Conservation (phyloP, 495 filamentous ascomycete species). For the Pyrenula aspistea region DNA sequence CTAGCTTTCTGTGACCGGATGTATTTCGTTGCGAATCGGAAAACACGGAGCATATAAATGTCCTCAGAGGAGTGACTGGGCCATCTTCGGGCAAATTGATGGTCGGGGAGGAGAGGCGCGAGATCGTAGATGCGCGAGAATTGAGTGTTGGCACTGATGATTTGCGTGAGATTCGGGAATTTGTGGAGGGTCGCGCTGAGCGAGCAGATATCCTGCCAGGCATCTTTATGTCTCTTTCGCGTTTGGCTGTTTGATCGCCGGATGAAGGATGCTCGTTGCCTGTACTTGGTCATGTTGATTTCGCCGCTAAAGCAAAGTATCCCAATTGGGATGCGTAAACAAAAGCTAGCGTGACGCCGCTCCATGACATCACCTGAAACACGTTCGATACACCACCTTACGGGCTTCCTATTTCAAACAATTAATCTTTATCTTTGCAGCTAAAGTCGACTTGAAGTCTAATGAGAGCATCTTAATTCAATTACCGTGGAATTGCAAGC, state of each 20-base stretch:
- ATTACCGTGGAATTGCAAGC: not conserved
- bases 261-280: not conserved
- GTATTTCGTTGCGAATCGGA: slow-evolving; percentile 78
- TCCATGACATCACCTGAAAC: too few species aligned
- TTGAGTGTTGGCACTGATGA: slow-evolving; percentile 40
- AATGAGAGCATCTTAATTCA: slow-evolving; percentile 38
- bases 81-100: slow-evolving; percentile 63
- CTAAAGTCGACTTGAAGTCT: too few species aligned
- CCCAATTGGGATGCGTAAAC: not conserved
- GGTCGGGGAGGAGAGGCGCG: slow-evolving; percentile 53
- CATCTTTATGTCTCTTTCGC: slow-evolving; percentile 26
- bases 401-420: too few species aligned
- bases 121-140: slow-evolving; percentile 35
- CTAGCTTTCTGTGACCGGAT: slow-evolving; percentile 79
- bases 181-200: slow-evolving; percentile 39
- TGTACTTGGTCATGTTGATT: not conserved
- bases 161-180: slow-evolving; percentile 47
- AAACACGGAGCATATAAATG: slow-evolving; percentile 68
- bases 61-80: slow-evolving; percentile 56
- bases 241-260: not conserved
- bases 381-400: too few species aligned
- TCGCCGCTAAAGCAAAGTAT: not conserved
- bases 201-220: slow-evolving; percentile 44
- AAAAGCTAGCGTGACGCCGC: not conserved
- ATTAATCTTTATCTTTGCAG: too few species aligned